Base-by-base conservation (phyloP, 805 yeast genomes). In the Cyberlindnera maclurae region DNA sequence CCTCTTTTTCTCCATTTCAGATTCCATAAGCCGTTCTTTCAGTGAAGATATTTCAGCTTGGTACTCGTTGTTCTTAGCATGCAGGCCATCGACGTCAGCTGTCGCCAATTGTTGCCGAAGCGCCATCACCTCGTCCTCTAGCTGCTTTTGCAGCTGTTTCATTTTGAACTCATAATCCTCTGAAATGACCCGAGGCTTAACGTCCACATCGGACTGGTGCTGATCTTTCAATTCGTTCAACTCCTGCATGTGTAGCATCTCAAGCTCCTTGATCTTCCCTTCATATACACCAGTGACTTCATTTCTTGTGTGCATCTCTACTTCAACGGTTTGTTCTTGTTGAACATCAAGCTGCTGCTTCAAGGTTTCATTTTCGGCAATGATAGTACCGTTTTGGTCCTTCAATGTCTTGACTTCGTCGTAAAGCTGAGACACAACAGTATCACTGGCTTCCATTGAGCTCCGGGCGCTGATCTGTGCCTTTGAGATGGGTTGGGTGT, bases 221-320 rank as follows among this genome's bases (percentile, higher is more conserved):
- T 44, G n/a, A 24, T 57, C 61, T 34, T 58, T 60, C 10, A 68
- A 34, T 4, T 59, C 57, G n/a, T 53, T 52, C 1, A 67, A 30
- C 16, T 63, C 60, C 10, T 48, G 40, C 22, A 54, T 51, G 36
- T 70, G 58, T 28, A 62, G 57, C 1, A 47, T 44, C 4, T 62
- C 62, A 26, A 69, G 56, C 17, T 69, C 65, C n/a, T 60, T 56
- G 6, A 64, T 49, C 34, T 60, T 60, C 4, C 45, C 49, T 36
- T 63, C 67, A 39, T 61, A 63, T 26, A 61, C 65, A 5, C 39
- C 43, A 16, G 40, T 34, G 13, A 55, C 28, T 20, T 59, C 66
- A 15, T 55, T 50, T 41, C 68, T 59, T 4, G 62, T 31, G 5
- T 43, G 50, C 17, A 54, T 37, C 35, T 64, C 70, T 6, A 36